A percentile compares a stretch with the other conserved stretches of the same genome.
Evolutionary conservation across 2,329 filamentous ascomycete genomes (phyloP).

Genomic region (Hortaea sp.): DNA sequence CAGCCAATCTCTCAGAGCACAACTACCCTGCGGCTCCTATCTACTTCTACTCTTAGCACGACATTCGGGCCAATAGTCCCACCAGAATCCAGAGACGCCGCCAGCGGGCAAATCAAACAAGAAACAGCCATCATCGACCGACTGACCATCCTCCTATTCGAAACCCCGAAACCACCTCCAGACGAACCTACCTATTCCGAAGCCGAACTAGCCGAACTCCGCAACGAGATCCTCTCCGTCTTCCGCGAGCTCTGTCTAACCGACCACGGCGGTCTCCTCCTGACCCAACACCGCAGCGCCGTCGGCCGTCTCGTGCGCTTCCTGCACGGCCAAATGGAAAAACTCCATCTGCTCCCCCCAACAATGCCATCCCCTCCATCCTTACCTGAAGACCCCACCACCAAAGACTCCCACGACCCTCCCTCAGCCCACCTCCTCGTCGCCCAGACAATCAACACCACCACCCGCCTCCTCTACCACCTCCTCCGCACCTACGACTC

Average conservation of each 20-base stretch:
- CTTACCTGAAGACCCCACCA: constrained; percentile 5
- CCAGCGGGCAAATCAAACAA: constrained; percentile 19
- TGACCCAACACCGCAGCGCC: constrained; percentile 58
- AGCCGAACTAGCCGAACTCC: constrained; percentile 35
- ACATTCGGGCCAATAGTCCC: constrained; percentile 58
- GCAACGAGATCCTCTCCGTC: constrained; percentile 35
- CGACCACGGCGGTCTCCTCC: constrained; percentile 52
- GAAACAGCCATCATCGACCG: constrained; percentile 48
- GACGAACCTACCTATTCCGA: constrained; percentile 32
- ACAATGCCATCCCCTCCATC: constrained; percentile 12
- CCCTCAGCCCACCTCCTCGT: constrained; percentile 30
- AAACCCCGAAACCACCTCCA: constrained; percentile 37
- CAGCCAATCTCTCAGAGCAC: constrained; percentile 55
- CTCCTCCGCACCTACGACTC: constrained; percentile 48
- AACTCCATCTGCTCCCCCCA: constrained; percentile 38
- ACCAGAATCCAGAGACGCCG: constrained; percentile 7
- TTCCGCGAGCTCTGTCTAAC: constrained; percentile 51
- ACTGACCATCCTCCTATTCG: constrained; percentile 52
- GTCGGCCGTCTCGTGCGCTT: constrained; percentile 67
- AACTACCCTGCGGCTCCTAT: constrained; percentile 54
- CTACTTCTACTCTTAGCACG: constrained; percentile 52
- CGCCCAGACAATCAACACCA: constrained; percentile 46
- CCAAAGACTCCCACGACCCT: constrained; percentile 4
- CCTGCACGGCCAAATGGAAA: constrained; percentile 61
- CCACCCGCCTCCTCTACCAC: constrained; percentile 51